Percentiles rank a stretch among this genome's conserved stretches.
Conservation (phyloP, 495 filamentous ascomycete genomes). For the Hypoxylon intermedium region DNA sequence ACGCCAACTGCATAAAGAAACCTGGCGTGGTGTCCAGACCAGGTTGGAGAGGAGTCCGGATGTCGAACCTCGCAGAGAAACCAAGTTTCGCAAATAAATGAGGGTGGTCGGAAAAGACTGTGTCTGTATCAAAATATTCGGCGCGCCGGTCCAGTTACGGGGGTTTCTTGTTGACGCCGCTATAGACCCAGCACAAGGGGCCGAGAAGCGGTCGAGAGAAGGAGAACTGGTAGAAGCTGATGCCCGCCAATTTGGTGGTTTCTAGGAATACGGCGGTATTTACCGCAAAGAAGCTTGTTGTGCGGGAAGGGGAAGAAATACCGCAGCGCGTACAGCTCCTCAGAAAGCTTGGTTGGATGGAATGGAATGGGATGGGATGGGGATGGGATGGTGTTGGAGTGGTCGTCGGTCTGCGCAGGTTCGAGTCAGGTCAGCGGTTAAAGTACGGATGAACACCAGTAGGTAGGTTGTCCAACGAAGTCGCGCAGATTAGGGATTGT, state of each 20-base stretch:
- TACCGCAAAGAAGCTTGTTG: slow-evolving; percentile 34
- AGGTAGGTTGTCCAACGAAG: neutral
- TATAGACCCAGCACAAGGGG: slow-evolving; percentile 88
- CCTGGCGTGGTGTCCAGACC: slow-evolving; percentile 14
- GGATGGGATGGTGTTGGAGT: slow-evolving; percentile 4
- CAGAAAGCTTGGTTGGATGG: slow-evolving; percentile 11
- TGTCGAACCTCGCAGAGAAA: neutral
- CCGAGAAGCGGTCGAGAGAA: slow-evolving; percentile 92
- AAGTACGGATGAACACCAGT: neutral
- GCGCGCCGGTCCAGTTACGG: slow-evolving; percentile 76
- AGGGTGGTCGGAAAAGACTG: neutral
- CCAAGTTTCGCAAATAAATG: neutral
- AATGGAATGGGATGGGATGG: slow-evolving; percentile 2
- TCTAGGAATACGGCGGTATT: slow-evolving; percentile 35
- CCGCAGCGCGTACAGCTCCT: slow-evolving; percentile 28
- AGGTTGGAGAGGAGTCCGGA: slow-evolving; percentile 1
- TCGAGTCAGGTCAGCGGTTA: neutral
- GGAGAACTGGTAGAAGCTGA: slow-evolving; percentile 75
- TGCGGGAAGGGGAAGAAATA: slow-evolving; percentile 35
- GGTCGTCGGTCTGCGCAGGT: neutral
- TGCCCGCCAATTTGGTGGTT: slow-evolving; percentile 96
- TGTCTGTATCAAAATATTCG: slow-evolving; percentile 42
- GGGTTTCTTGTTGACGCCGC: slow-evolving; percentile 95
- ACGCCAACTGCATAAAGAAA: slow-evolving; percentile 42
- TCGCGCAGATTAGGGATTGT: neutral